Evolutionary conservation across 139 green algal genomes (phyloP), one percentile per base, ranked within the genome.

Genomic region (Chlamydomonas applanata): DNA sequence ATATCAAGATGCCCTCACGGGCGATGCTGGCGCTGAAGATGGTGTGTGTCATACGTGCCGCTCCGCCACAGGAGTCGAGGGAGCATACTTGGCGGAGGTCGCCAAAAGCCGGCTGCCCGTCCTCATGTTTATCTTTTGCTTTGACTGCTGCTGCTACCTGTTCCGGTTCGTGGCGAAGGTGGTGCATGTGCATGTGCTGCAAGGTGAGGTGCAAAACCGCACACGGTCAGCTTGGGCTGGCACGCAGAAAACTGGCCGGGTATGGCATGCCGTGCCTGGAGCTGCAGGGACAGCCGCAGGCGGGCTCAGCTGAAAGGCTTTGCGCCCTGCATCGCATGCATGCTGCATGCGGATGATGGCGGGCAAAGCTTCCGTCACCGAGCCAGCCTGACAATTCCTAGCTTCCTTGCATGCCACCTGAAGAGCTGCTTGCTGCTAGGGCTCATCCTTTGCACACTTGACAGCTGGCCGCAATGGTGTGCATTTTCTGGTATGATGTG

Each of bases 101-200:
- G 87, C 89, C 0, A 79, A 72, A 24, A 67, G 72, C 29, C 59
- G 90, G 1, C 85, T 83, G 80, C 89, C 86, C 0, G 81, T 94
- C 32, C 81, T 94, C 5, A 53, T 91, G 1, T 83, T 83, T 29
- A 80, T 93, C 25, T 88, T 89, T 54, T 74, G n/a, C 62, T 96
- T 96, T 63, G 91, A 94, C 71, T 25, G 88, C 11, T 57, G 67
- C 24, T 86, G 79, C 71, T 89, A 88, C 71, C 11, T 83, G 7
- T 83, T 90, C 40, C 80, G 87, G 1, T 65, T 88, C 24, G 13
- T 60, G 1, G 78, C 77, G 13, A 86, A 85, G 34, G 36, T 79
- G 2, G 20, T 73, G 33, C 27, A 16, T 16, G 17, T 66, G 59
- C 53, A 61, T 4, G 4, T 30, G 53, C 9, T 49, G 40, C 40